Percentiles rank a stretch among this genome's conserved stretches.
Conservation (phyloP, 2,329 filamentous ascomycete species). For the Colletotrichum tofieldiae region DNA sequence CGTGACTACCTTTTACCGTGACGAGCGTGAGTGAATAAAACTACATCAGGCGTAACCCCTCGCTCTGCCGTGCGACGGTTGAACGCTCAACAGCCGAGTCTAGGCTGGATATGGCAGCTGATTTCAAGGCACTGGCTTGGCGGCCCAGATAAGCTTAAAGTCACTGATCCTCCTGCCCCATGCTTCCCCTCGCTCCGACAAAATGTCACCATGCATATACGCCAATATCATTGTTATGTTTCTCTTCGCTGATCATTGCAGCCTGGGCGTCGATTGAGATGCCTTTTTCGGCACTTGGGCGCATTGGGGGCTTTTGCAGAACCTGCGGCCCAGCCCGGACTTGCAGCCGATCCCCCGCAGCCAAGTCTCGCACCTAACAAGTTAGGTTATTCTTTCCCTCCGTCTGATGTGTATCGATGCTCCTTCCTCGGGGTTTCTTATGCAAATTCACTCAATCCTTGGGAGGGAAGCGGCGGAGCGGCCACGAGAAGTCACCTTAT, state of each 20-base stretch:
- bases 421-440: neutral
- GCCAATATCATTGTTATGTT: neutral
- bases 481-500: neutral
- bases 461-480: conserved; percentile 1
- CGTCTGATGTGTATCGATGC: neutral
- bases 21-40: neutral
- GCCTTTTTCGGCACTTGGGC: conserved; percentile 29
- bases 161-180: conserved; percentile 34
- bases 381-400: neutral
- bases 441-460: neutral
- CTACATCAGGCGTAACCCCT: conserved; percentile 3
- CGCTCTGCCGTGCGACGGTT: neutral
- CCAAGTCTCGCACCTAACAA: neutral
- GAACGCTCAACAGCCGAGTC: conserved; percentile 33
- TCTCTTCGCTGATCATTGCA: neutral
- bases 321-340: conserved; percentile 5
- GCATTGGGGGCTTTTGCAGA: neutral
- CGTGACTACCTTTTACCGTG: neutral
- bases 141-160: conserved; percentile 40
- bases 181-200: conserved; percentile 34
- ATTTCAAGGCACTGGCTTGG: conserved; percentile 16
- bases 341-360: conserved; percentile 29
- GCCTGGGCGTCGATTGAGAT: conserved; percentile 16
- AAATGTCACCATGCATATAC: conserved; percentile 17
- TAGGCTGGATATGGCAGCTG: conserved; percentile 32